Evolutionary conservation across 441 rosid species (phyloP), one percentile per base, ranked within the genome.

Genomic region (Gossypium laxum): DNA sequence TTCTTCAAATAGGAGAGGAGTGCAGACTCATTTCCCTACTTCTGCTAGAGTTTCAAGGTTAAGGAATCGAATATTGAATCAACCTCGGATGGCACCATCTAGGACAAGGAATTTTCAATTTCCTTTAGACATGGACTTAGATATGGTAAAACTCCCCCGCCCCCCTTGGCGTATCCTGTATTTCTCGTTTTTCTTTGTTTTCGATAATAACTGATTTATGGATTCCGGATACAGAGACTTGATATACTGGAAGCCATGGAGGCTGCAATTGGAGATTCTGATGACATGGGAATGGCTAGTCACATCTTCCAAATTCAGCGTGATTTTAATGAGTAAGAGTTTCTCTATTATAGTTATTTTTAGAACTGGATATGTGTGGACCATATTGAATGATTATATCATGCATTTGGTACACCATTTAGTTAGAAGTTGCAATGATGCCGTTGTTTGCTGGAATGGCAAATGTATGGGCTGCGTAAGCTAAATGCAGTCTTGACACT

Each of bases 281-380:
- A 62, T 24, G 80, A 72, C 70, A 14, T 78, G 21, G 81, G 78
- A 75, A 75, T 75, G 32, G 65, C 77, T 47, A 78, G 69, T 78
- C 58, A 47, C 51, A 74, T 83, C 69, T 80, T 86, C 76, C 85
- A 76, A 55, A 70, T 82, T 69, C 89, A 92, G 72, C 91, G 87
- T 68, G 98, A 92, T 77, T 92, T 90, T 78, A 88, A 88, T 4
- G 96, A 87, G 98, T 92, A 85, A 82, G 90, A 65, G 65, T 24
- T 72, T 65, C 38, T 54, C 70, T 24, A 19, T 78, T 12, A 60
- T 51, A 11, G 3, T 43, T 17, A 34, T 17, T 12, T 11, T 34
- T 18, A 15, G n/a, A 69, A 38, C 52, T 34, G 48, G 47, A 71
- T 14, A 22, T 57, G 21, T 34, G 0, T 54, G 55, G 34, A 69